A percentile compares a stretch with the other conserved stretches of the same genome.
These are phyloP conservation scores for Daedalea quercina DNA, from an alignment of 768 basidiomycete species.

Conservation along the genomic window DNA sequence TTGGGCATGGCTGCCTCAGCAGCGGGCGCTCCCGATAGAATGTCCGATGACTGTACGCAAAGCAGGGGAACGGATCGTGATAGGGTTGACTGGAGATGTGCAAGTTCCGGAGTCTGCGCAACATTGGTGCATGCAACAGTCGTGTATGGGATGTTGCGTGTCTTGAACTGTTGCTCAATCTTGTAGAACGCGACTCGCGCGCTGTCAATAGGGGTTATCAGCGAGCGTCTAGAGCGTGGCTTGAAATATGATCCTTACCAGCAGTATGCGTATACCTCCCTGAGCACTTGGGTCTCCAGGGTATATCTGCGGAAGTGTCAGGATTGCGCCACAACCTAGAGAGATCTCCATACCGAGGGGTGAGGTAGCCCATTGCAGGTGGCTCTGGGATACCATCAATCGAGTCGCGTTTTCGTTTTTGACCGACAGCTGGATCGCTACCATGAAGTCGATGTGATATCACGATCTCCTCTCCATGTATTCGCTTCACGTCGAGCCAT, in stretches of 20 bases:
- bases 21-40: conserved; percentile 77
- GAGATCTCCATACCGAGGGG: conserved; percentile 10
- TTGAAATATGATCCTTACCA: no score
- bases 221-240: no score
- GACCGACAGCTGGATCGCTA: conserved; percentile 13
- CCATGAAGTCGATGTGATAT: conserved; percentile 5
- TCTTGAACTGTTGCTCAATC: conserved; percentile 83
- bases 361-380: conserved; percentile 17
- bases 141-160: conserved; percentile 70
- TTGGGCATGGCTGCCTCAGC: conserved; percentile 92
- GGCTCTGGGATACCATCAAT: conserved; percentile 4
- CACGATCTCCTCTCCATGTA: conserved; percentile 29
- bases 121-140: conserved; percentile 58
- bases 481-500: conserved; percentile 69
- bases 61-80: conserved; percentile 76
- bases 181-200: conserved; percentile 88
- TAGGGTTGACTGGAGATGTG: conserved; percentile 63
- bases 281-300: conserved; percentile 63
- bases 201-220: conserved; percentile 41
- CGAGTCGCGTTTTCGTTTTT: conserved; percentile 25
- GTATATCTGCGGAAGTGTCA: conserved; percentile 37
- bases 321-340: neutral
- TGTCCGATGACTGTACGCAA: conserved; percentile 75
- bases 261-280: conserved; percentile 83
- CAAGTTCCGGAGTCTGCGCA: conserved; percentile 37